Evolutionary conservation across 129 eudicot species (phyloP), one percentile per base, ranked within the genome.

Genomic region (Ambrosia artemisiifolia): DNA sequence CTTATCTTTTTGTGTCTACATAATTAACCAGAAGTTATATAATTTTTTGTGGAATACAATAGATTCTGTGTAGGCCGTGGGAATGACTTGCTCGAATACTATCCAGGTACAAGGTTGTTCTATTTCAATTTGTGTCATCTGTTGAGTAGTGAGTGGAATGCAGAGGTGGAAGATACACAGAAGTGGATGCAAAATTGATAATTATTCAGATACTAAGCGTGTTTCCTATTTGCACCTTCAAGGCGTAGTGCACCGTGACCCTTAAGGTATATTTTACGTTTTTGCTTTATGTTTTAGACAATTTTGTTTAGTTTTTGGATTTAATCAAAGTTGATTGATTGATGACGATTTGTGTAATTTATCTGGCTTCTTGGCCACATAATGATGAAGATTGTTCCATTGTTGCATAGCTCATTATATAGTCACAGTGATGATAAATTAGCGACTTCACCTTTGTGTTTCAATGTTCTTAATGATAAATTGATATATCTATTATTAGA

Each of bases 11-110:
- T 60, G 14, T 16, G 49, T 13, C 10, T 60, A n/a, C 65, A 42
- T 56, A 63, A 17, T 17, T 36, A 35, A 56, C 36, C 16, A 56
- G n/a, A 56, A 56, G 63, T 56, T 56, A 24, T 56, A 10, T 24
- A 24, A 30, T 28, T 59, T 65, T 40, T 57, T 82, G 0, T 51
- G 63, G 20, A 54, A 75, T 24, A 12, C 24, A n/a, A 75, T 85
- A 92, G 98, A 72, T 82, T 92, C 78, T 92, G 96, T 78, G 98
- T 89, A 85, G 98, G 98, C 40, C 96, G n/a, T n/a, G 98, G 66
- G 98, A 92, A 74, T 82, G 89, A 51, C 95, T 92, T 35, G 98
- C 89, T 82, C 82, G 98, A 61, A 92, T 92, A 78, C 78, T 92
- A 76, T 83, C 98, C 40, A 87, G 95, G 98, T 92, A 87, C 70